A percentile compares a stretch with the other conserved stretches of the same genome.
These are phyloP conservation scores for Mycena sanguinolenta DNA, from an alignment of 768 basidiomycete genomes.

Conservation along the genomic window DNA sequence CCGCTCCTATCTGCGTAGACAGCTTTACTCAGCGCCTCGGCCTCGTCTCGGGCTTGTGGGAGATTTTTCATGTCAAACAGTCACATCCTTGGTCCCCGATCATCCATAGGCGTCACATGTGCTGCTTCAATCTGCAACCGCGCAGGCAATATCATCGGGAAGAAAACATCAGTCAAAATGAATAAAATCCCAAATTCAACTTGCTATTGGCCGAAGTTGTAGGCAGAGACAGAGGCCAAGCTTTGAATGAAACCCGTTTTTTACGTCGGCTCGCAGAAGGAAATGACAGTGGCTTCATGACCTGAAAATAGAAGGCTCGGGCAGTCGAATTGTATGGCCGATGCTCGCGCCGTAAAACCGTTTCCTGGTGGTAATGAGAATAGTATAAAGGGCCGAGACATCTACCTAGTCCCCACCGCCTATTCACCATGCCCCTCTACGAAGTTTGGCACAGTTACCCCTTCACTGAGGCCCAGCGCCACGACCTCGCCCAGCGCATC, in stretches of 20 bases:
- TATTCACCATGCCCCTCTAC: conserved; percentile 26
- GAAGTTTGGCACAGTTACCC: conserved; percentile 29
- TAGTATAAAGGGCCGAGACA: conserved; percentile 15
- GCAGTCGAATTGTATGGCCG: neutral
- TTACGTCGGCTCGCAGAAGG: conserved; percentile 11
- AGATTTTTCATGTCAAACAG: neutral
- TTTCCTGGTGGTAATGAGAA: conserved; percentile 7
- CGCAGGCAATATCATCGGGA: conserved; percentile 5
- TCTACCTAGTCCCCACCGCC: conserved; percentile 9
- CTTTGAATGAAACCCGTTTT: conserved; percentile 5
- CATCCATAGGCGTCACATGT: conserved; percentile 13
- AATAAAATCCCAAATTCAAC: no score
- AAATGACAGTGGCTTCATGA: conserved; percentile 20
- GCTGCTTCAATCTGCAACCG: neutral
- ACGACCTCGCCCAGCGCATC: conserved; percentile 28
- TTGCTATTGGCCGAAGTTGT: conserved; percentile 12
- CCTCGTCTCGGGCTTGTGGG: conserved; percentile 1
- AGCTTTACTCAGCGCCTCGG: neutral
- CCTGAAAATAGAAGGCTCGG: conserved; percentile 20
- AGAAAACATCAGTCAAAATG: conserved; percentile 7
- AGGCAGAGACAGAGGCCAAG: conserved; percentile 14
- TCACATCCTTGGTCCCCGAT: conserved; percentile 6
- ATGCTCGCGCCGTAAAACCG: conserved; percentile 7
- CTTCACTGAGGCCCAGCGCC: conserved; percentile 23
- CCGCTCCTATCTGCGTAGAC: no score